A percentile compares a stretch with the other conserved stretches of the same genome.
phyloP scores from a whole-genome alignment of 495 filamentous ascomycete genomes.

The Lentithecium fluviatile region DNA sequence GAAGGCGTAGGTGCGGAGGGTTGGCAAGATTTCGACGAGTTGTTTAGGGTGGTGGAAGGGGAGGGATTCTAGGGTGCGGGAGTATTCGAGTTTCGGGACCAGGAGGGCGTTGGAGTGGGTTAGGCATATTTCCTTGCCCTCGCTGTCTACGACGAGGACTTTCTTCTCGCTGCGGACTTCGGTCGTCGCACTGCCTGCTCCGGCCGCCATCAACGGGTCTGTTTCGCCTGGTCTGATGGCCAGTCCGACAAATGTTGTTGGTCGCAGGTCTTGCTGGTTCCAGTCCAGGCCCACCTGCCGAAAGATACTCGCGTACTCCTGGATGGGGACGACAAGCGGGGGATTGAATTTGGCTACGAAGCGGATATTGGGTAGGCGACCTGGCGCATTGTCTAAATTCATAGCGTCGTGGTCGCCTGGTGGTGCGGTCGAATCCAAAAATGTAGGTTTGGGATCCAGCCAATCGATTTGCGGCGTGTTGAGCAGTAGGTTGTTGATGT shows the following conservation, averaged over 20 bases:
- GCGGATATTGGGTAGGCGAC: slow-evolving; percentile 66
- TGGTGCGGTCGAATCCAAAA: slow-evolving; percentile 37
- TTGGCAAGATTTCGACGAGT: slow-evolving; percentile 71
- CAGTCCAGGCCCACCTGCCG: slow-evolving; percentile 57
- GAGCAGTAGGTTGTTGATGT: slow-evolving; percentile 27
- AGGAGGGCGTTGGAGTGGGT: slow-evolving; percentile 68
- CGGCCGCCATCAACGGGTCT: slow-evolving; percentile 46
- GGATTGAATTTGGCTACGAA: slow-evolving; percentile 86
- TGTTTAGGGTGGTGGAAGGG: slow-evolving; percentile 87
- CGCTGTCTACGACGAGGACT: slow-evolving; percentile 42
- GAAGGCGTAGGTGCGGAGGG: slow-evolving; percentile 42
- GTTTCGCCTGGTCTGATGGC: slow-evolving; percentile 49
- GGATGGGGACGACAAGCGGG: slow-evolving; percentile 69
- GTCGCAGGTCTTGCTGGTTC: slow-evolving; percentile 52
- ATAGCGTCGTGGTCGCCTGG: slow-evolving; percentile 46
- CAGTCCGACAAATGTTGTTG: slow-evolving; percentile 65
- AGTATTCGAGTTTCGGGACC: slow-evolving; percentile 67
- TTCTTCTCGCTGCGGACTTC: slow-evolving; percentile 42
- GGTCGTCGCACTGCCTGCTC: slow-evolving; percentile 41
- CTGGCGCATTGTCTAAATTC: slow-evolving; percentile 20
- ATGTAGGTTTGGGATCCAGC: slow-evolving; percentile 57
- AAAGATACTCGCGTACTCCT: slow-evolving; percentile 64
- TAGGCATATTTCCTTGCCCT: slow-evolving; percentile 47
- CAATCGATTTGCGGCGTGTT: slow-evolving; percentile 56
- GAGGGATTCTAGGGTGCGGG: slow-evolving; percentile 65